These are phyloP conservation scores for Coemansia sp. DNA, from an alignment of 192 early-diverging fungal species.

Conservation along the genomic window DNA sequence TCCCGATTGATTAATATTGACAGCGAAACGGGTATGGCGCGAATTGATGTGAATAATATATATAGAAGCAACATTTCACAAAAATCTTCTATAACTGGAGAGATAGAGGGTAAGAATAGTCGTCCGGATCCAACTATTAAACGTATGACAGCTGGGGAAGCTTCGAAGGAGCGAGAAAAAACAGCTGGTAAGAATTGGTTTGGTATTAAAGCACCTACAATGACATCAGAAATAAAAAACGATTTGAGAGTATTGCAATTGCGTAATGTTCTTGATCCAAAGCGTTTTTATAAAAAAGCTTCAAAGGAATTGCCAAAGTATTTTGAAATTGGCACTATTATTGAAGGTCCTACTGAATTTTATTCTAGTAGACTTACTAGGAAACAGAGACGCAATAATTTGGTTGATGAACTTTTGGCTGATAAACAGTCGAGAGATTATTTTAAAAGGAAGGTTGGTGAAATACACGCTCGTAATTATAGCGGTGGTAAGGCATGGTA, in stretches of 20 bases:
- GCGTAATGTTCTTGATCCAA: constrained; percentile 87
- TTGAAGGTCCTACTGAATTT: constrained; percentile 86
- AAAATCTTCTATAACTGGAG: constrained; percentile 5
- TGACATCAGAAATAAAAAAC: constrained; percentile 86
- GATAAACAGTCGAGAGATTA: constrained; percentile 71
- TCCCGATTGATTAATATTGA: constrained; percentile 15
- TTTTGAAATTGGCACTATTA: constrained; percentile 92
- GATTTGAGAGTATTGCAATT: constrained; percentile 85
- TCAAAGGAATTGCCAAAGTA: constrained; percentile 73
- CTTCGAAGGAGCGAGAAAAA: constrained; percentile 20
- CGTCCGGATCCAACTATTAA: constrained; percentile 40
- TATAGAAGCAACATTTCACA: not conserved
- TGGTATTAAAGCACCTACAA: constrained; percentile 76
- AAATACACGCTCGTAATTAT: constrained; percentile 63
- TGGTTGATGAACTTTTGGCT: constrained; percentile 86
- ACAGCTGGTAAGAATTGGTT: constrained; percentile 72
- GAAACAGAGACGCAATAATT: constrained; percentile 79
- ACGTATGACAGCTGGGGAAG: constrained; percentile 19
- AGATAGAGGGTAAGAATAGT: constrained; percentile 9
- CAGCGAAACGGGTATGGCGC: constrained; percentile 27
- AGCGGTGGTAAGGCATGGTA: constrained; percentile 49
- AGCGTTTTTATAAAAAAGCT: constrained; percentile 86
- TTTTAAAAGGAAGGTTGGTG: constrained; percentile 83
- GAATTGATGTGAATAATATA: constrained; percentile 14
- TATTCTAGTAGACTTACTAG: constrained; percentile 81